Evolutionary conservation across 495 filamentous ascomycete species (phyloP), one percentile per base, ranked within the genome.

Genomic region (Annulohypoxylon maeteangense): DNA sequence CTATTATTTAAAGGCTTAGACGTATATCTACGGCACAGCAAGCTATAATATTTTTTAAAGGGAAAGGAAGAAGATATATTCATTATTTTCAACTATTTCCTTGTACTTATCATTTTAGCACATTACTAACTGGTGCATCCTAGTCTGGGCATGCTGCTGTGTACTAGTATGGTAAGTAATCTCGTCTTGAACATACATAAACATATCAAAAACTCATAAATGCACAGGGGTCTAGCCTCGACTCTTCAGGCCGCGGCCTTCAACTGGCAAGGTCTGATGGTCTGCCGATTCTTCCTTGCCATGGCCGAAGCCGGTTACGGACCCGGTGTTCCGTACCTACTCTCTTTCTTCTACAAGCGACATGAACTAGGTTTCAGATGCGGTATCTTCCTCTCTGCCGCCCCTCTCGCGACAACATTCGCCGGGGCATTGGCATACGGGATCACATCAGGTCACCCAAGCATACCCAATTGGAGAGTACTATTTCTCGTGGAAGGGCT

Each of bases 401-500:
- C 92, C 0, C 93, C 93, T 0, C 80, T 96, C 18, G 93, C 93
- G 1, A 95, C 90, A 32, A 91, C 90, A 11, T 96, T 96, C 74
- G 92, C 93, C 0, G 92, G 93, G 8, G 91, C 91, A 4, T 81
- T 97, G 4, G 93, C 93, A 0, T 96, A 92, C 60, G 92, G 89
- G 6, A 95, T 97, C 62, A 94, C 91, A 0, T 90, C 87, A 0
- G 89, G 90, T 2, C 84, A 89, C 74, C 82, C 89, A 0, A 56
- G 51, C 32, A 80, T 97, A 38, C 85, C 90, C 1, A 91, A 87
- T 56, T 97, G 93, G 93, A 85, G 92, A 32, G 78, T 97, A 1
- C 78, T 97, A 20, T 95, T 97, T 78, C 81, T 97, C 4, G 90
- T 95, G 4, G 93, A 97, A 79, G 93, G 93, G 2, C 70, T 93